Evolutionary conservation across 2,329 filamentous ascomycete species (phyloP), one percentile per base, ranked within the genome.

Genomic region (Verticillium klebahnii): DNA sequence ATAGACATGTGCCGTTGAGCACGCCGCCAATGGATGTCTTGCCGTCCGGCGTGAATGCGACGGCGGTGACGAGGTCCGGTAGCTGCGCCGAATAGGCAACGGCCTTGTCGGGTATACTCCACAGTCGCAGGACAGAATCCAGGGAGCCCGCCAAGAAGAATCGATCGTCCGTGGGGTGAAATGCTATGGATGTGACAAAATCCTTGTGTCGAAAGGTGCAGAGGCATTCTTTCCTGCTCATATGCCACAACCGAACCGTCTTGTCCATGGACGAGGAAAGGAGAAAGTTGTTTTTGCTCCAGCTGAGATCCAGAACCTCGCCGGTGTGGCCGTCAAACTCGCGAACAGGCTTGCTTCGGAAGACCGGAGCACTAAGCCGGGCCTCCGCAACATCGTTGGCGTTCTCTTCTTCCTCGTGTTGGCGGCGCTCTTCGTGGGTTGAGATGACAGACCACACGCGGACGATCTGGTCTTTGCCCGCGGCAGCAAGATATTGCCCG

Each of bases 241-340:
- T 83, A 75, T 99, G 95, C 94, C 95, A 99, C 57, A 99, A 76
- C 15, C 92, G 86, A 14, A 99, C 95, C 0, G 93, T 97, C 79
- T 97, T 97, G 73, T 99, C 95, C 93, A 98, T 97, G 0, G 93
- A 97, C 0, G 93, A 96, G 3, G 94, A 97, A 17, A 99, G 81
- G 32, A 99, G 76, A 68, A 99, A 99, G 73, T 96, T 97, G 76
- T 99, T 99, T 82, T 98, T 99, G 79, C 94, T 98, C 95, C 95
- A 99, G 73, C 92, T 96, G 63, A 99, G 75, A 72, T 97, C 94
- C 66, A 99, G 78, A 6, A 99, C 87, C 67, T 96, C 93, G 17
- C 90, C 89, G 0, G 86, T 89, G 72, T 99, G 95, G 5, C 93
- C 93, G 60, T 84, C 78, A 66, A 95, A 97, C 70, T 97, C 90